These are phyloP conservation scores for Talaromyces stipitatus DNA, from an alignment of 495 filamentous ascomycete species.

Conservation along the genomic window DNA sequence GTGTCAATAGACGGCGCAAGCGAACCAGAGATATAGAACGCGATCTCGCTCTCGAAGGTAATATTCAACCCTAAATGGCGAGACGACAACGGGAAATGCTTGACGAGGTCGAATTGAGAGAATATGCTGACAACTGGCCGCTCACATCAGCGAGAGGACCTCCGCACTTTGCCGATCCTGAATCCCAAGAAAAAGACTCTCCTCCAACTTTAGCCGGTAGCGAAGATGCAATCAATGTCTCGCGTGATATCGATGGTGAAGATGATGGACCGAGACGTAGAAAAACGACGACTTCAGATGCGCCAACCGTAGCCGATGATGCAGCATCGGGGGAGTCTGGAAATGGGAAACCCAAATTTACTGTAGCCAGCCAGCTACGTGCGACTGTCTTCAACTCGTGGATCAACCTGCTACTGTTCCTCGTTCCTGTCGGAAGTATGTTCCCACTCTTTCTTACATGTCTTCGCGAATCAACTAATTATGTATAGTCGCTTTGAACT, in stretches of 20 bases:
- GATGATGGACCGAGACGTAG: constrained; percentile 13
- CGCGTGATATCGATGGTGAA: constrained; percentile 3
- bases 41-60: constrained; percentile 8
- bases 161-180: not conserved
- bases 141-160: constrained; percentile 12
- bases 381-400: constrained; percentile 70
- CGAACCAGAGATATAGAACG: not conserved
- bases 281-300: constrained; percentile 13
- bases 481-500: constrained; percentile 55
- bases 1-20: not conserved
- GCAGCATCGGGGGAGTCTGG: not conserved
- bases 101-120: constrained; percentile 20
- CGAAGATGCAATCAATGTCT: constrained; percentile 30
- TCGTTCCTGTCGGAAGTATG: constrained; percentile 62
- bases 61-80: too few relatives aligned
- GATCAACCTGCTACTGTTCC: constrained; percentile 77
- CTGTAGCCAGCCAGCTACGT: constrained; percentile 59
- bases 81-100: constrained; percentile 19
- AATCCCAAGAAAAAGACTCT: not conserved
- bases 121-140: constrained; percentile 17
- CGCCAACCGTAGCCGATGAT: constrained; percentile 7
- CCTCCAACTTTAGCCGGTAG: constrained; percentile 11
- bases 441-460: not conserved
- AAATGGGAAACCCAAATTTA: constrained; percentile 44
- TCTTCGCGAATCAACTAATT: not conserved